These are phyloP conservation scores for Boletus subparvulus DNA, from an alignment of 768 basidiomycete species.

Conservation along the genomic window DNA sequence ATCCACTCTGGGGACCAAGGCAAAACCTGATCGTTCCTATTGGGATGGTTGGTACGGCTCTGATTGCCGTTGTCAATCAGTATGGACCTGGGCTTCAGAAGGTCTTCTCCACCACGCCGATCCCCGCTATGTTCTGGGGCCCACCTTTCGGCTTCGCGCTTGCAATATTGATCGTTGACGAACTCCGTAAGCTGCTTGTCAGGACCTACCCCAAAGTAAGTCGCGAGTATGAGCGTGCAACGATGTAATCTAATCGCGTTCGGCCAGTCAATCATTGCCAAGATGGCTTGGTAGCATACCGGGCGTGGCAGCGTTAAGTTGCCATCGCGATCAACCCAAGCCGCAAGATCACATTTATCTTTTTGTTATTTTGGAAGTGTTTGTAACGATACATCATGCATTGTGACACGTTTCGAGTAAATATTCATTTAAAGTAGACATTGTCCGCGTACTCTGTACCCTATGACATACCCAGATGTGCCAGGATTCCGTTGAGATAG, in stretches of 20 bases:
- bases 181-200: constrained; percentile 45
- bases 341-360: neutral
- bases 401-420: neutral
- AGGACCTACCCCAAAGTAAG: constrained; percentile 43
- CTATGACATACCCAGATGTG: neutral
- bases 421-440: neutral
- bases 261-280: constrained; percentile 36
- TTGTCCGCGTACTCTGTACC: neutral
- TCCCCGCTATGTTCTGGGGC: constrained; percentile 49
- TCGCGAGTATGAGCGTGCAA: neutral
- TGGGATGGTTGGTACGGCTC: constrained; percentile 40
- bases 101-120: constrained; percentile 44
- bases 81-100: constrained; percentile 45
- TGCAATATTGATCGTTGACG: constrained; percentile 42
- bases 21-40: constrained; percentile 39
- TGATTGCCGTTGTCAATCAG: constrained; percentile 44
- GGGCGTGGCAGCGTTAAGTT: neutral
- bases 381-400: neutral
- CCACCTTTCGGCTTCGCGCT: constrained; percentile 45
- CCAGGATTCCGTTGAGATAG: neutral
- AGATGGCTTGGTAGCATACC: constrained; percentile 36
- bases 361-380: neutral
- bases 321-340: neutral
- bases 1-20: constrained; percentile 47
- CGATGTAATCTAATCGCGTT: constrained; percentile 7